phyloP scores from a whole-genome alignment of 2,329 filamentous ascomycete species.

The Botrytis galanthina region DNA sequence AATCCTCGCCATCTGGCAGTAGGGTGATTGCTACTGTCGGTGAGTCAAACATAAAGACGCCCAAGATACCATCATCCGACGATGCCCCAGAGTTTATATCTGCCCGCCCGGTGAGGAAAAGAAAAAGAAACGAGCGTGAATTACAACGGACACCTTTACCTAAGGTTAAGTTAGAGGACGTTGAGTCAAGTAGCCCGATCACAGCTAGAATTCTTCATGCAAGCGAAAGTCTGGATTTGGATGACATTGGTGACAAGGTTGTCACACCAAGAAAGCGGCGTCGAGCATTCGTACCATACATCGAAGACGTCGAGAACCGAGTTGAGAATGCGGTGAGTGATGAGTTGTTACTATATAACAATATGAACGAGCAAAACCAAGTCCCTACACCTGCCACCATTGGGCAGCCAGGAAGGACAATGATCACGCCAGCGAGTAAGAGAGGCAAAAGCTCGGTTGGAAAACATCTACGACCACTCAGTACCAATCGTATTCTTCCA shows the following conservation, averaged over 20 bases:
- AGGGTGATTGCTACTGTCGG: background rate
- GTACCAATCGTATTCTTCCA: slow-evolving; percentile 34
- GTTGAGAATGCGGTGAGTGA: background rate
- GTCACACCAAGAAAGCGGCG: slow-evolving; percentile 39
- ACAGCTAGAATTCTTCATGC: slow-evolving; percentile 24
- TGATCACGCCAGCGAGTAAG: slow-evolving; percentile 20
- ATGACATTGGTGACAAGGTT: slow-evolving; percentile 40
- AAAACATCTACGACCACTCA: slow-evolving; percentile 32
- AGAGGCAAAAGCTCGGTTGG: background rate
- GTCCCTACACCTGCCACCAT: background rate
- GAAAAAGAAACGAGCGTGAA: slow-evolving; percentile 26
- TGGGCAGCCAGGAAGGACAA: background rate
- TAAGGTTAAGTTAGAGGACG: slow-evolving; percentile 34
- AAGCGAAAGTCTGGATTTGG: slow-evolving; percentile 39
- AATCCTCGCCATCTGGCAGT: slow-evolving; percentile 15
- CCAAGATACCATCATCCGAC: slow-evolving; percentile 20
- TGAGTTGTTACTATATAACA: slow-evolving; percentile 13
- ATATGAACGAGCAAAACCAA: background rate
- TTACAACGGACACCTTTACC: slow-evolving; percentile 18
- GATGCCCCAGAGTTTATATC: slow-evolving; percentile 33
- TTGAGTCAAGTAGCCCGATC: slow-evolving; percentile 34
- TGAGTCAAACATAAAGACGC: background rate
- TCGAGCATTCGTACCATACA: slow-evolving; percentile 4
- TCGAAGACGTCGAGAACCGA: background rate
- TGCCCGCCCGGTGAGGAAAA: slow-evolving; percentile 32